A percentile compares a stretch with the other conserved stretches of the same genome.
phyloP scores from a whole-genome alignment of 352 stramenopile species.

The Globisporangium abappressorium region DNA sequence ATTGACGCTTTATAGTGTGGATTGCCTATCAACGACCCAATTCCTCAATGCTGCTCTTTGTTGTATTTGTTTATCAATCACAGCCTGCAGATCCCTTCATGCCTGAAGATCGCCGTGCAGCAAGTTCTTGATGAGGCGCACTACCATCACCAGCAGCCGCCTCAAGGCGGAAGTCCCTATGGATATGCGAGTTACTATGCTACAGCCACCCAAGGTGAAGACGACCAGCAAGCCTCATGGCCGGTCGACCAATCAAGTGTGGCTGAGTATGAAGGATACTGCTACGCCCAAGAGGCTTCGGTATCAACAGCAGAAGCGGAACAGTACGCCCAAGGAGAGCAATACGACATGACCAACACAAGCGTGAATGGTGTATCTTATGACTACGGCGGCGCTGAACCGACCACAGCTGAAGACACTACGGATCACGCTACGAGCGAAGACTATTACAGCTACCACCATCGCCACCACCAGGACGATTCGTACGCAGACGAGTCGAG shows the following conservation, averaged over 20 bases:
- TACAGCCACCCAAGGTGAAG: background rate
- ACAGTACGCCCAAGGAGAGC: conserved; percentile 6
- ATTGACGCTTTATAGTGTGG: too few species aligned
- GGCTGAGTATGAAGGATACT: conserved; percentile 3
- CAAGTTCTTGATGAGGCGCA: conserved; percentile 45
- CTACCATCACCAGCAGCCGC: conserved; percentile 8
- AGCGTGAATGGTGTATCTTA: background rate
- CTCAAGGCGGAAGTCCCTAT: conserved; percentile 5
- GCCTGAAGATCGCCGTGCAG: conserved; percentile 66
- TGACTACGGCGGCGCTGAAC: background rate
- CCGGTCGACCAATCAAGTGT: background rate
- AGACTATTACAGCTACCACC: conserved; percentile 5
- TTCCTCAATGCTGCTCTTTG: too few species aligned
- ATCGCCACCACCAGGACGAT: background rate
- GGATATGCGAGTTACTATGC: conserved; percentile 15
- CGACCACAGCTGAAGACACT: background rate
- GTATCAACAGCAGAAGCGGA: background rate
- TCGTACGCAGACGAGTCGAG: background rate
- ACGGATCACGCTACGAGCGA: background rate
- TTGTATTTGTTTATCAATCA: too few species aligned
- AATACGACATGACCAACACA: background rate
- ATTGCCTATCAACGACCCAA: background rate
- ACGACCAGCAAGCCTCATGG: background rate
- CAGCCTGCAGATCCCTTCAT: conserved; percentile 49
- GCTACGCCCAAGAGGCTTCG: conserved; percentile 7